Conservation (phyloP, 192 early-diverging fungal genomes). For the Glomus cerebriforme region DNA sequence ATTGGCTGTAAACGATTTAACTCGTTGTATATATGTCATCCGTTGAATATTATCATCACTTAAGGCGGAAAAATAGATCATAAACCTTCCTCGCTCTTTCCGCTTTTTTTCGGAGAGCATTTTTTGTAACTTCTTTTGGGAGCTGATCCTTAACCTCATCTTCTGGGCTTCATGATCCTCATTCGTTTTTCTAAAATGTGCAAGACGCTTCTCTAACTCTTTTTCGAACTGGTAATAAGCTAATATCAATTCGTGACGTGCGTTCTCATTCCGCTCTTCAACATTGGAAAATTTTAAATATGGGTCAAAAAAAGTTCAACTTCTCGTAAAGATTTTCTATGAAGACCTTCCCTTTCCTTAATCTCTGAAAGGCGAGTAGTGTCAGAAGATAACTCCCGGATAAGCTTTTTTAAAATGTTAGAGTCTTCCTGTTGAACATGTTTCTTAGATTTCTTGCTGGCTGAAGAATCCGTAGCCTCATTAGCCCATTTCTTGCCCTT, state of each 20-base stretch:
- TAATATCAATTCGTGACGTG: background rate
- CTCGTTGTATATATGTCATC: too few relatives aligned
- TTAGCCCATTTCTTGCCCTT: background rate
- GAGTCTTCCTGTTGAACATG: background rate
- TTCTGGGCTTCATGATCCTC: background rate
- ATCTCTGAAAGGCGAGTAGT: slow-evolving; percentile 7
- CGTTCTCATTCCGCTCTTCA: slow-evolving; percentile 1
- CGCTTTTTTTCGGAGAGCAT: slow-evolving; percentile 16
- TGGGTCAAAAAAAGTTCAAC: background rate
- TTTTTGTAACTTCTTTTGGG: background rate
- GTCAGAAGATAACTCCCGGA: background rate
- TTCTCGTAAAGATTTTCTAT: slow-evolving; percentile 2
- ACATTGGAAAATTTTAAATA: slow-evolving; percentile 12
- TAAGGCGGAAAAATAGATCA: slow-evolving; percentile 2
- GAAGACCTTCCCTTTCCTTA: slow-evolving; percentile 15
- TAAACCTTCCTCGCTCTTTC: slow-evolving; percentile 21
- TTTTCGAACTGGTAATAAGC: background rate
- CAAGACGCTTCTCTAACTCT: slow-evolving; percentile 1
- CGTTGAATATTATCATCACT: slow-evolving; percentile 5
- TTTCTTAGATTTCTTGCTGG: slow-evolving; percentile 9
- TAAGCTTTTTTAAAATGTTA: slow-evolving; percentile 12
- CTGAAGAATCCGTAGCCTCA: background rate
- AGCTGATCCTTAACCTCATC: slow-evolving; percentile 16
- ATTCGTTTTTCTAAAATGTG: background rate
- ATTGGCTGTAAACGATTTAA: too few relatives aligned